Conservation (phyloP, 2,329 filamentous ascomycete genomes). For the Aspergillus ustus region DNA sequence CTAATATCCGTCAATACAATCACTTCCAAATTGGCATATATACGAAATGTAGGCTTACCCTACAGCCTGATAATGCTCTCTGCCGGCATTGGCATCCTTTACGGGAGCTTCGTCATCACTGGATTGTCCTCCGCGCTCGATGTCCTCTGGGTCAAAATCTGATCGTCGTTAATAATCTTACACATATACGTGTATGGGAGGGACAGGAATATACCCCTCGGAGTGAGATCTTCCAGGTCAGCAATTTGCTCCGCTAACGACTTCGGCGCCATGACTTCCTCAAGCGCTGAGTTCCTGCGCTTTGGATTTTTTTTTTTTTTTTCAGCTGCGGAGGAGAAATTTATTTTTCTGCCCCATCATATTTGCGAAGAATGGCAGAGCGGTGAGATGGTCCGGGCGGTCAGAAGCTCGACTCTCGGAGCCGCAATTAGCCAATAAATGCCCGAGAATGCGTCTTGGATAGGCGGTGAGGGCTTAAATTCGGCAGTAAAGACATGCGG, state of each 20-base stretch:
- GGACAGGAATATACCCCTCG: slow-evolving; percentile 57
- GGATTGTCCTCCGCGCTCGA: slow-evolving; percentile 60
- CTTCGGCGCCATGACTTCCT: slow-evolving; percentile 50
- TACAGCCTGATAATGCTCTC: slow-evolving; percentile 85
- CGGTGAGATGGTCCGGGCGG: slow-evolving; percentile 19
- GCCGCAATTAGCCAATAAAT: too few relatives aligned
- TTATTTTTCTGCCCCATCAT: slow-evolving; percentile 29
- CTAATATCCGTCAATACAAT: slow-evolving; percentile 44
- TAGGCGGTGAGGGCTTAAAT: slow-evolving; percentile 26
- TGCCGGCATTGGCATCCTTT: slow-evolving; percentile 61
- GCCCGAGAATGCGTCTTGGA: too few relatives aligned
- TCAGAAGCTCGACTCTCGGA: background rate
- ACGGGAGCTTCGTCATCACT: slow-evolving; percentile 57
- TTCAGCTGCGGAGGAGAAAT: slow-evolving; percentile 14
- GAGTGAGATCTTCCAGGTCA: slow-evolving; percentile 64
- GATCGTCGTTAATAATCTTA: background rate
- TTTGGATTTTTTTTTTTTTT: background rate
- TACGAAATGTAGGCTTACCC: slow-evolving; percentile 55
- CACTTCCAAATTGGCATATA: background rate
- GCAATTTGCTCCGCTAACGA: slow-evolving; percentile 65
- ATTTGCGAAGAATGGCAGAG: slow-evolving; percentile 20
- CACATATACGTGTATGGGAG: background rate
- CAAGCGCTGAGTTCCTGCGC: background rate
- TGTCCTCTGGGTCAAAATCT: slow-evolving; percentile 83
- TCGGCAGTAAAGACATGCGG: slow-evolving; percentile 26